Conservation (phyloP, 2,329 filamentous ascomycete species). For the Penicillium sp. region DNA sequence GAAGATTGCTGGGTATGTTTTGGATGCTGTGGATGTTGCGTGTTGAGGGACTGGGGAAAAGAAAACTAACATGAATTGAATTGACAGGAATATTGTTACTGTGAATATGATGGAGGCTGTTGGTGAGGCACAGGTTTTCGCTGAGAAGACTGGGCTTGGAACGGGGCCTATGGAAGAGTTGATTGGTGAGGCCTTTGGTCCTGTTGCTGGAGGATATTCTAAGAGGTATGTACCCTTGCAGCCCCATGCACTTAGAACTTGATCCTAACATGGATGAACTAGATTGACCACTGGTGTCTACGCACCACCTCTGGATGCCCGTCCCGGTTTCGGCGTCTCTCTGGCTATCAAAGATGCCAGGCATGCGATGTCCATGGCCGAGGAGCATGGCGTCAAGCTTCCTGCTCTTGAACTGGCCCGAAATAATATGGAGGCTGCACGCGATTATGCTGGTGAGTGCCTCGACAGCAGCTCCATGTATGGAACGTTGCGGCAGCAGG, state of each 20-base stretch:
- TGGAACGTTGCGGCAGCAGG: slow-evolving; percentile 44
- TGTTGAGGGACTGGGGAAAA: not conserved
- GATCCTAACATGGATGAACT: not conserved
- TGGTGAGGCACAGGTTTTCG: slow-evolving; percentile 55
- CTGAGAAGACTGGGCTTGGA: slow-evolving; percentile 54
- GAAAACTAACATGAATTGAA: not conserved
- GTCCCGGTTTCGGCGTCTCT: slow-evolving; percentile 46
- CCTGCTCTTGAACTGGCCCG: slow-evolving; percentile 44
- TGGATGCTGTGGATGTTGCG: too few species aligned
- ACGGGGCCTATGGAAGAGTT: slow-evolving; percentile 50
- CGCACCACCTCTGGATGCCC: slow-evolving; percentile 44
- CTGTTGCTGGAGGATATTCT: slow-evolving; percentile 51
- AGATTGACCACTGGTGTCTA: slow-evolving; percentile 53
- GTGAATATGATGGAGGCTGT: slow-evolving; percentile 55
- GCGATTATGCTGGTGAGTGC: slow-evolving; percentile 46
- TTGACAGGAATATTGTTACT: slow-evolving; percentile 49
- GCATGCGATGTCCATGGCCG: slow-evolving; percentile 43
- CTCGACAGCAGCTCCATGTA: slow-evolving; percentile 50
- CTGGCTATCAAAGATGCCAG: slow-evolving; percentile 48
- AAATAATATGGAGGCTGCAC: slow-evolving; percentile 44
- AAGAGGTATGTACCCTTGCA: slow-evolving; percentile 38
- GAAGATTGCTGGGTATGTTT: slow-evolving; percentile 52
- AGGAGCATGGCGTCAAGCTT: slow-evolving; percentile 39
- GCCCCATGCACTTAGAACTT: not conserved
- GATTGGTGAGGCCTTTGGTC: slow-evolving; percentile 52